Evolutionary conservation across 2,329 filamentous ascomycete species (phyloP), one percentile per base, ranked within the genome.

Genomic region (Sarocladiaceae sp.): DNA sequence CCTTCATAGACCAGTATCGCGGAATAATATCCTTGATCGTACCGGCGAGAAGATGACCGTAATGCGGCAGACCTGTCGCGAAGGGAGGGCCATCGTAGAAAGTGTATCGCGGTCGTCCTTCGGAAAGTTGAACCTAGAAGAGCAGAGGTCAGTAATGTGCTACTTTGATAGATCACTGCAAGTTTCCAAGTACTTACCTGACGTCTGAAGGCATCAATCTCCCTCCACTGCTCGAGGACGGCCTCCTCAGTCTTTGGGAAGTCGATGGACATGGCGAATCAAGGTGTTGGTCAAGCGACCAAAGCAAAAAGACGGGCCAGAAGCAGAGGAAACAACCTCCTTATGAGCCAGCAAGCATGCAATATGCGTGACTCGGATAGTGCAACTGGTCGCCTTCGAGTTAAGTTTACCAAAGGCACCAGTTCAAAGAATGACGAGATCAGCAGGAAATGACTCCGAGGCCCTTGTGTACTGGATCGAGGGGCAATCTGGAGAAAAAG

Each of bases 21-120:
- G 91, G 89, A 53, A 97, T 95, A 48, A 95, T 93, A 64, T 96
- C 91, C 67, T 97, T 96, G 70, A 96, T 95, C 41, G 90, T 96
- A 16, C 88, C 95, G 29, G 91, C 86, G 53, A 95, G 74, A 44
- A 95, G 69, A 66, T 95, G 88, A 49, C 76, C 76, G 48, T 75
- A 83, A 54, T 83, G 80, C 49, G 77, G 77, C 15, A 80, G 63
- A 47, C 77, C 84, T 53, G 84, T 95, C 60, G 82, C 83, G 60
- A 88, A 88, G 4, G 85, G 84, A 46, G 84, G 85, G 10, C 87
- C 87, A 74, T 91, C 87, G 70, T 96, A 97, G 69, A 98, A 98
- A 46, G 89, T 95, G 63, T 95, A 98, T 44, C 82, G 85, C 51
- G 85, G 80, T 50, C 83, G 80, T 52, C 85, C 87, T 63, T 86